A percentile compares a stretch with the other conserved stretches of the same genome.
phyloP scores from a whole-genome alignment of 306 rosid genomes.

The Fragaria nilgerrensis region DNA sequence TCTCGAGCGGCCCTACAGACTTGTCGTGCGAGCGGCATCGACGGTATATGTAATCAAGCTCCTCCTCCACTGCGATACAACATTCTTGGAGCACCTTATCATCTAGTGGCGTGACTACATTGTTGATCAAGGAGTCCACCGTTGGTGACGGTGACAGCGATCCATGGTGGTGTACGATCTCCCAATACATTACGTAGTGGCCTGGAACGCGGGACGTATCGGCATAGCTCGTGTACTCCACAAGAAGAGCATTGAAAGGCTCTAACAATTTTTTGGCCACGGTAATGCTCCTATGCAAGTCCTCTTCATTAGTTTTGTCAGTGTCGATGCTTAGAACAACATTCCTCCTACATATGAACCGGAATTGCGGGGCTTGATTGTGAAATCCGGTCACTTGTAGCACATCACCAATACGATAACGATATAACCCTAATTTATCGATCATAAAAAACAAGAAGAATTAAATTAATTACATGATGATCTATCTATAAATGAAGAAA shows the following conservation, averaged over 20 bases:
- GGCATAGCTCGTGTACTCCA: conserved; percentile 79
- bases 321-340: conserved; percentile 83
- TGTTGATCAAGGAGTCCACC: background rate
- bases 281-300: conserved; percentile 61
- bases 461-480: background rate
- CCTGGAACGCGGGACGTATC: conserved; percentile 71
- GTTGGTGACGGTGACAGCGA: background rate
- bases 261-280: conserved; percentile 63
- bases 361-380: conserved; percentile 76
- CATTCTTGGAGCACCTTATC: conserved; percentile 61
- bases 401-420: conserved; percentile 88
- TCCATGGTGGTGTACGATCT: conserved; percentile 37
- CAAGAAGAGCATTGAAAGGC: conserved; percentile 57
- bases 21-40: conserved; percentile 63
- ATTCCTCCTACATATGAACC: conserved; percentile 81
- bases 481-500: no score
- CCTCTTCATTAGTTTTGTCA: conserved; percentile 82
- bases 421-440: conserved; percentile 45
- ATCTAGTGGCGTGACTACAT: conserved; percentile 17
- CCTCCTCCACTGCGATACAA: conserved; percentile 75
- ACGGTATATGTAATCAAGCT: conserved; percentile 68
- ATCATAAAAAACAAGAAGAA: background rate
- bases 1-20: conserved; percentile 78
- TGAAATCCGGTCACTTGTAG: conserved; percentile 74
- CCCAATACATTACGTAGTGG: conserved; percentile 88